phyloP scores from a whole-genome alignment of 192 early-diverging fungal genomes.

The Coemansia sp. region DNA sequence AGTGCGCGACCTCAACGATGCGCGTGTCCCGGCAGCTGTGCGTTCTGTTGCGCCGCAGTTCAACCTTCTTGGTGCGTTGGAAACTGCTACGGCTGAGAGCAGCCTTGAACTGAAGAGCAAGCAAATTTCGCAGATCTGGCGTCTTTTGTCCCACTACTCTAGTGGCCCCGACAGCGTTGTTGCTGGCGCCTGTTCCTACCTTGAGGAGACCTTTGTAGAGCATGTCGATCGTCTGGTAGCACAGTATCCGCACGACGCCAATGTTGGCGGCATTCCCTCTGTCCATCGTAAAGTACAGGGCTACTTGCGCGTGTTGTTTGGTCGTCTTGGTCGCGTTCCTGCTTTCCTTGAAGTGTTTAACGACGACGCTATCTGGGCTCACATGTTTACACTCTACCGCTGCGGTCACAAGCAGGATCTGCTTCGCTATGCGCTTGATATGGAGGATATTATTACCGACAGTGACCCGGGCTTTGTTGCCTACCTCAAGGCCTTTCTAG shows the following conservation, averaged over 20 bases:
- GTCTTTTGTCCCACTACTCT: conserved; percentile 22
- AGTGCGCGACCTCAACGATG: conserved; percentile 37
- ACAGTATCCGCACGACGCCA: conserved; percentile 64
- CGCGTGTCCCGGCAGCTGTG: conserved; percentile 17
- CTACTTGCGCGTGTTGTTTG: conserved; percentile 70
- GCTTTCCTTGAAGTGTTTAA: conserved; percentile 51
- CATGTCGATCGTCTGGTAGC: conserved; percentile 57
- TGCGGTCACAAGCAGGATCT: conserved; percentile 71
- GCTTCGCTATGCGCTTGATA: conserved; percentile 61
- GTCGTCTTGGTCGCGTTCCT: conserved; percentile 56
- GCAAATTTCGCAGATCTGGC: conserved; percentile 49
- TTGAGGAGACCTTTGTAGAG: conserved; percentile 59
- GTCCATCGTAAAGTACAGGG: conserved; percentile 69
- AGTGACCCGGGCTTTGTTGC: conserved; percentile 69
- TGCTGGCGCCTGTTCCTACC: conserved; percentile 34
- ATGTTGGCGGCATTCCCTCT: conserved; percentile 81
- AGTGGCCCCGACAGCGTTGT: conserved; percentile 1
- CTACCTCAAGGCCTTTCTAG: conserved; percentile 69
- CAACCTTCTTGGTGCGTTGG: conserved; percentile 31
- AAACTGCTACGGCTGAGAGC: conserved; percentile 38
- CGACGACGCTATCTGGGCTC: conserved; percentile 79
- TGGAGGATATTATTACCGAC: conserved; percentile 58
- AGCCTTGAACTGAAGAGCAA: conserved; percentile 45
- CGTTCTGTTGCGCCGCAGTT: conserved; percentile 10
- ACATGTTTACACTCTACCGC: conserved; percentile 81